These are phyloP conservation scores for Solanum phureja DNA, from an alignment of 257 asterid species.

Conservation along the genomic window DNA sequence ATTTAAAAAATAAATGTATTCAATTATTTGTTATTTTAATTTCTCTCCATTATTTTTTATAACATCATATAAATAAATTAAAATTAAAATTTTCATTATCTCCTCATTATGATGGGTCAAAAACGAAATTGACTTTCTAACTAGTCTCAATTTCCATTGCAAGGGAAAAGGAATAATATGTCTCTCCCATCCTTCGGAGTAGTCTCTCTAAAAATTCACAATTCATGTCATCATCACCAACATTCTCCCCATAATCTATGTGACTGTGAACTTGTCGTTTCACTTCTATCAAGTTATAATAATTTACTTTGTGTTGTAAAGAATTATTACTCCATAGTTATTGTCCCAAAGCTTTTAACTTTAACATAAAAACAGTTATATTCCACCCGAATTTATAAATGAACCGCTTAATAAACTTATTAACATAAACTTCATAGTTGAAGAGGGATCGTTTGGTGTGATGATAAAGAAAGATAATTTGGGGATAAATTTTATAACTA, in stretches of 20 bases:
- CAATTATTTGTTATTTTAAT: not conserved
- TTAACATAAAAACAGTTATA: too few species aligned
- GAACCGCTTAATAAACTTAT: not conserved
- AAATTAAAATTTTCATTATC: not conserved
- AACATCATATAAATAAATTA: too few species aligned
- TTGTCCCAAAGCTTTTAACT: accelerated
- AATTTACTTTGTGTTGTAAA: too few species aligned
- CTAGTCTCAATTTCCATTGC: not conserved
- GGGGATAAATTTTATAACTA: not conserved
- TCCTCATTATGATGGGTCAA: not conserved
- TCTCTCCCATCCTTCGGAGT: not conserved
- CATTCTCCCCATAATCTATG: not conserved
- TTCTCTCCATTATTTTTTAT: not conserved
- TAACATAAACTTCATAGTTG: not conserved
- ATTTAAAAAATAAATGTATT: too few species aligned
- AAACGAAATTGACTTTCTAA: not conserved
- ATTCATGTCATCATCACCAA: not conserved
- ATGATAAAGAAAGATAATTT: too few species aligned
- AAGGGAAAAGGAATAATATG: not conserved
- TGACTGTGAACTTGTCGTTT: not conserved
- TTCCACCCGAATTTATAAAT: not conserved
- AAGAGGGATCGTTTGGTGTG: not conserved
- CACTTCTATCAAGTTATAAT: not conserved
- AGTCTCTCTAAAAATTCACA: not conserved
- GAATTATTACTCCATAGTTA: accelerated